Conservation (phyloP, 139 green algal species). For the Chlamydomonas sphaeroides region DNA sequence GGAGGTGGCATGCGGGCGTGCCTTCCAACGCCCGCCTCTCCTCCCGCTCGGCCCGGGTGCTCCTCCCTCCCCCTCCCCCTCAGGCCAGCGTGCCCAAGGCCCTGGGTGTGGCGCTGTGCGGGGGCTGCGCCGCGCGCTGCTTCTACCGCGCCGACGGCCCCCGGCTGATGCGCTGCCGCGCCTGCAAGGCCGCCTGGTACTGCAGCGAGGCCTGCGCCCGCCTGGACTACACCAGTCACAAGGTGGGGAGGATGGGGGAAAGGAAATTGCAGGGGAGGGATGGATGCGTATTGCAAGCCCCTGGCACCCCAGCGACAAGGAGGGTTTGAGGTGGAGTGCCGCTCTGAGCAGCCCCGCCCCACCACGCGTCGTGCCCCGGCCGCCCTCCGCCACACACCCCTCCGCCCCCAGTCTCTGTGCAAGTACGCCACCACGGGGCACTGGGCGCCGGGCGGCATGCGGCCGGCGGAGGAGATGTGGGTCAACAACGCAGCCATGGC, state of each 20-base stretch:
- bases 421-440: conserved; percentile 28
- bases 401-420: neutral
- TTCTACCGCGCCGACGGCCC: conserved; percentile 33
- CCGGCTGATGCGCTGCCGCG: conserved; percentile 18
- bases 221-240: conserved; percentile 28
- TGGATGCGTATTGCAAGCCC: too few relatives aligned
- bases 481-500: conserved; percentile 40
- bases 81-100: conserved; percentile 35
- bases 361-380: too few relatives aligned
- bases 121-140: conserved; percentile 21
- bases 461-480: conserved; percentile 26
- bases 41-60: too few relatives aligned
- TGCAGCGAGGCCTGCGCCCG: conserved; percentile 15
- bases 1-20: too few relatives aligned
- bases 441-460: conserved; percentile 14
- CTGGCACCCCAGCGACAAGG: too few relatives aligned
- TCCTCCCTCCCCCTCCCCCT: neutral
- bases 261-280: too few relatives aligned
- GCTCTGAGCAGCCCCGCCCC: too few relatives aligned
- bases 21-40: too few relatives aligned
- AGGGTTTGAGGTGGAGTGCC: too few relatives aligned
- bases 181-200: conserved; percentile 21
- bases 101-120: conserved; percentile 23
- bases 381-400: too few relatives aligned
- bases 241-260: too few relatives aligned